These are phyloP conservation scores for Cercophora scortea DNA, from an alignment of 495 filamentous ascomycete species.

Conservation along the genomic window DNA sequence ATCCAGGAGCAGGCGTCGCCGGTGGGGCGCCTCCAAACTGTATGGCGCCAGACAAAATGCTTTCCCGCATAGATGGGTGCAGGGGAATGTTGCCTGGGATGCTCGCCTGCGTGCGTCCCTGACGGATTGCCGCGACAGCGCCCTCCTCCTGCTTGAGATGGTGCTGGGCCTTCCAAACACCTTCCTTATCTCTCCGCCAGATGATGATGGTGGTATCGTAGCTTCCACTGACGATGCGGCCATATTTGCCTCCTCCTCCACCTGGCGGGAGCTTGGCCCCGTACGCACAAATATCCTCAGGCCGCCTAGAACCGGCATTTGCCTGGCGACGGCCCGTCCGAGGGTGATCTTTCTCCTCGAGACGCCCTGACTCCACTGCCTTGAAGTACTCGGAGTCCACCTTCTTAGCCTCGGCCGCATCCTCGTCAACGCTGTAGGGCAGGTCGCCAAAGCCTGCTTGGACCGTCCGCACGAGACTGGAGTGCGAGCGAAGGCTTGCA, in stretches of 20 bases:
- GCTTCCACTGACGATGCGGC: slow-evolving; percentile 85
- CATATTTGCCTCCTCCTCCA: slow-evolving; percentile 77
- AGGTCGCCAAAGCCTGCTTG: slow-evolving; percentile 89
- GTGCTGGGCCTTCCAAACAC: slow-evolving; percentile 68
- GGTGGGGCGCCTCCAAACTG: not conserved
- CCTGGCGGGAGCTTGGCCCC: slow-evolving; percentile 82
- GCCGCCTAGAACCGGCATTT: slow-evolving; percentile 71
- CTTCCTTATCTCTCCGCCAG: slow-evolving; percentile 78
- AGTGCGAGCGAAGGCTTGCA: slow-evolving; percentile 73
- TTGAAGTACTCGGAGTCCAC: slow-evolving; percentile 64
- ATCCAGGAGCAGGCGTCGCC: not conserved
- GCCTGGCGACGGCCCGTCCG: slow-evolving; percentile 38
- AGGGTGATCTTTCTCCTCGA: slow-evolving; percentile 24
- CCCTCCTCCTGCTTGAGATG: slow-evolving; percentile 62
- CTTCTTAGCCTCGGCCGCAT: slow-evolving; percentile 61
- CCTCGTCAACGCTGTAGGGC: slow-evolving; percentile 66
- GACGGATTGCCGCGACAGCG: slow-evolving; percentile 29
- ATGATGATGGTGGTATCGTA: slow-evolving; percentile 95
- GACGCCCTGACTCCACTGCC: slow-evolving; percentile 55
- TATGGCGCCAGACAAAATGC: not conserved
- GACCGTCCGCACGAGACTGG: slow-evolving; percentile 81
- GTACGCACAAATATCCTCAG: slow-evolving; percentile 66
- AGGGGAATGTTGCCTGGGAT: slow-evolving; percentile 2
- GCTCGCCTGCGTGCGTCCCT: slow-evolving; percentile 3
- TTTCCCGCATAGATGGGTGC: slow-evolving; percentile 12